Percentiles rank a stretch among this genome's conserved stretches.
Evolutionary conservation across 345 rosid species (phyloP).

Genomic region (Eucalyptus marginata): DNA sequence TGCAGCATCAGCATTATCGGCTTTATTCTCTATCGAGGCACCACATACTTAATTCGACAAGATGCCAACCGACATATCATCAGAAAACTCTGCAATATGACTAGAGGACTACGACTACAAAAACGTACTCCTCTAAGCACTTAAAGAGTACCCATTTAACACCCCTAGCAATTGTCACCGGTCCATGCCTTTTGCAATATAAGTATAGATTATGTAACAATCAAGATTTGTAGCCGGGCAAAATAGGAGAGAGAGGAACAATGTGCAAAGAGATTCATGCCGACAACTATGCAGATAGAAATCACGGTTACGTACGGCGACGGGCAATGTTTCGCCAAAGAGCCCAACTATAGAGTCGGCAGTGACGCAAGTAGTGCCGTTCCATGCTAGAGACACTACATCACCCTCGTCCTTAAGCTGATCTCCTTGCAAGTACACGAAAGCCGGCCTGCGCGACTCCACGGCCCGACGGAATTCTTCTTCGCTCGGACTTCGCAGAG

Average conservation of each 20-base stretch:
- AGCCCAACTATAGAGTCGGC: conserved; percentile 14
- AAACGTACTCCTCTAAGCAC: neutral
- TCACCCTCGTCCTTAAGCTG: conserved; percentile 19
- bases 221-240: neutral
- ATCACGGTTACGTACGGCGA: conserved; percentile 1
- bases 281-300: neutral
- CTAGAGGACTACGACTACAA: neutral
- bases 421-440: conserved; percentile 36
- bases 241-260: neutral
- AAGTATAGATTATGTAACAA: neutral
- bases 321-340: conserved; percentile 12
- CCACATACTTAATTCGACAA: neutral
- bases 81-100: neutral
- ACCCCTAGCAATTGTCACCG: neutral
- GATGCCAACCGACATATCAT: neutral
- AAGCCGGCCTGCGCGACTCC: conserved; percentile 15
- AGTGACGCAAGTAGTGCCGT: conserved; percentile 4
- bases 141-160: neutral
- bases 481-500: conserved; percentile 18
- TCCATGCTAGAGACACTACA: neutral
- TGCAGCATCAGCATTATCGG: neutral
- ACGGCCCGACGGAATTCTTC: conserved; percentile 19
- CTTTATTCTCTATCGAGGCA: neutral
- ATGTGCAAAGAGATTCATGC: neutral
- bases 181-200: neutral